Base-by-base conservation (phyloP, 345 rosid genomes). In the Psidium friedrichsthalianum region DNA sequence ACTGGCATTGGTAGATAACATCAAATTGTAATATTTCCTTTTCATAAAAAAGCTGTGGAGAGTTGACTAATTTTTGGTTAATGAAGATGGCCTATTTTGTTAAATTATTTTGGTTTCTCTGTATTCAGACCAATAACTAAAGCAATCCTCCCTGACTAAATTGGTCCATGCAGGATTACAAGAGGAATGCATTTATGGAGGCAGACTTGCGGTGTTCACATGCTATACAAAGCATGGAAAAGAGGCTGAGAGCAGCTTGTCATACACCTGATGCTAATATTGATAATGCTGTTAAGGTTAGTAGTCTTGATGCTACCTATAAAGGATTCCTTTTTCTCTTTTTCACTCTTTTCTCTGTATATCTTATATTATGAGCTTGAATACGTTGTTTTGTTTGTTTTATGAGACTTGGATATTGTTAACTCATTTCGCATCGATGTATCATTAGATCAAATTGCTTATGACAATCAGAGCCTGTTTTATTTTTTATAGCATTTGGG, bases 191-290 rank as follows among this genome's bases (percentile, higher is more conserved):
- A 11, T 96, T 90, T 88, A 92, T 95, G 98, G 95, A 98, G 88
- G 99, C 99, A 85, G 99, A 98, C 78, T 44, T 94, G 89, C 91
- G 53, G 78, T 96, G 99, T 89, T 91, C 97, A 82, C 92, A 85
- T 87, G 61, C 93, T 82, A 90, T 96, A 51, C 99, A 94, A 87
- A 93, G 92, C 74, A 96, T 98, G 99, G 99, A 95, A 88, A 94
- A 91, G 93, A 94, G 93, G 86, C 91, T 98, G 86, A 92, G 98
- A 89, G 91, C 97, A 89, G 99, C 98, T 86, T 98, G 99, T 87
- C 95, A 96, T 91, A 90, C 97, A 88, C 90, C 97, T 84, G 93
- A 93, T 91, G 96, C 96, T 58, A 95, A 86, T 89, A 87, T 95
- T 85, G 98, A 96, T 85, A 94, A 89, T 85, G 91, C 94, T 86